Evolutionary conservation across 768 basidiomycete species (phyloP), one percentile per base, ranked within the genome.

Genomic region (Podaxis pistillaris): DNA sequence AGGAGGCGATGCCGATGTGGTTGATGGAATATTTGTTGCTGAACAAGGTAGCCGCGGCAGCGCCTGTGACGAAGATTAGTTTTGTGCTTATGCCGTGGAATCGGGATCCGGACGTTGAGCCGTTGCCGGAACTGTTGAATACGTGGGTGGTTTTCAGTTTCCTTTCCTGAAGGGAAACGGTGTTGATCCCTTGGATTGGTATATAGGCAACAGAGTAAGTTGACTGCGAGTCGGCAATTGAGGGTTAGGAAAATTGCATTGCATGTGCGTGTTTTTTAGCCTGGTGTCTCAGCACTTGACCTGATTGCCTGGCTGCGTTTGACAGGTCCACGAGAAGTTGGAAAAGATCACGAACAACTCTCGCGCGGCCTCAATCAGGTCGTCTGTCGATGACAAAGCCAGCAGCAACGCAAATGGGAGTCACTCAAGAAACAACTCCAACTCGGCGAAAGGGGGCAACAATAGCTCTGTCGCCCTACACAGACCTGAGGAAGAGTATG

Each of bases 61-160:
- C 86, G 15, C 78, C 82, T 4, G 70, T 79, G 12, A 78, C 83
- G 56, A 99, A 98, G 77, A 71, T 98, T 49, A 93, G 94, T 67
- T 99, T 98, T 71, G 85, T 96, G 19, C 74, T 99, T 40, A 78
- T 96, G 64, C 94, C 96, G 1, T 91, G 85, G 84, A 81, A 76
- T 63, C 83, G 83, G 63, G 84, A 88, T 57, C 79, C 82, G 0
- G 80, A 79, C 30, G 80, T 74, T 30, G 83, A 90, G 64, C 78
- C 80, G 64, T 73, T 97, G 41, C 92, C 93, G 0, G 93, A 93
- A 68, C 75, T 98, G 60, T 79, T 96, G 62, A 93, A 93, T 70
- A 87, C 87, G 95, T 96, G 69, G 70, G 92, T 84, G 22, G 36
- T 51, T 57, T 6, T 2, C 17, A 53, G 55, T 26, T 41, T 38